These are phyloP conservation scores for Chytriomyces sp. DNA, from an alignment of 192 early-diverging fungal genomes.

Conservation along the genomic window DNA sequence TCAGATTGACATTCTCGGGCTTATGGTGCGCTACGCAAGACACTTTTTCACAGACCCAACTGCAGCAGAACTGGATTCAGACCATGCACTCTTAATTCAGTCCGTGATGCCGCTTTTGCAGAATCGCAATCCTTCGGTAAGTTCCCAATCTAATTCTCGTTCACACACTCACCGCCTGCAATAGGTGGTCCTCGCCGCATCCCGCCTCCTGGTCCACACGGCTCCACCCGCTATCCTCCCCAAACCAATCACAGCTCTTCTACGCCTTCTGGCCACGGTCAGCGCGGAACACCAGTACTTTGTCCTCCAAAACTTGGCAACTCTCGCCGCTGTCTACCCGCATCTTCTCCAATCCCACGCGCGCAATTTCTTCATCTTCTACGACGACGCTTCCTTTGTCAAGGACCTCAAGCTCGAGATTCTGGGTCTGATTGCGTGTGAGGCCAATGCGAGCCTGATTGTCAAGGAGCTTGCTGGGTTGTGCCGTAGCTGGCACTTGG, in stretches of 20 bases:
- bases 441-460: constrained; percentile 68
- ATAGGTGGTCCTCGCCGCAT: constrained; percentile 41
- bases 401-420: constrained; percentile 86
- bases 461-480: constrained; percentile 75
- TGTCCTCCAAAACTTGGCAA: constrained; percentile 74
- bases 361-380: constrained; percentile 79
- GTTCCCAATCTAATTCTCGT: neutral
- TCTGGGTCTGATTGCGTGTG: constrained; percentile 66
- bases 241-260: constrained; percentile 55
- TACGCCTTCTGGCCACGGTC: constrained; percentile 63
- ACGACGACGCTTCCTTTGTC: constrained; percentile 76
- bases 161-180: neutral
- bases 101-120: constrained; percentile 74
- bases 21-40: constrained; percentile 78
- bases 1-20: constrained; percentile 80
- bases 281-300: constrained; percentile 80
- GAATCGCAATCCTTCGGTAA: constrained; percentile 62
- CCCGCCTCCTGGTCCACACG: constrained; percentile 35
- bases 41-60: constrained; percentile 64
- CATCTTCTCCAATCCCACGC: constrained; percentile 70
- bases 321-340: constrained; percentile 71
- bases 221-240: constrained; percentile 23
- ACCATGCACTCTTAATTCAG: constrained; percentile 74
- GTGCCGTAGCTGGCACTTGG: constrained; percentile 45
- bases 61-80: constrained; percentile 62